A percentile compares a stretch with the other conserved stretches of the same genome.
phyloP scores from a whole-genome alignment of 2,329 filamentous ascomycete genomes.

The Cladosporium phlei region DNA sequence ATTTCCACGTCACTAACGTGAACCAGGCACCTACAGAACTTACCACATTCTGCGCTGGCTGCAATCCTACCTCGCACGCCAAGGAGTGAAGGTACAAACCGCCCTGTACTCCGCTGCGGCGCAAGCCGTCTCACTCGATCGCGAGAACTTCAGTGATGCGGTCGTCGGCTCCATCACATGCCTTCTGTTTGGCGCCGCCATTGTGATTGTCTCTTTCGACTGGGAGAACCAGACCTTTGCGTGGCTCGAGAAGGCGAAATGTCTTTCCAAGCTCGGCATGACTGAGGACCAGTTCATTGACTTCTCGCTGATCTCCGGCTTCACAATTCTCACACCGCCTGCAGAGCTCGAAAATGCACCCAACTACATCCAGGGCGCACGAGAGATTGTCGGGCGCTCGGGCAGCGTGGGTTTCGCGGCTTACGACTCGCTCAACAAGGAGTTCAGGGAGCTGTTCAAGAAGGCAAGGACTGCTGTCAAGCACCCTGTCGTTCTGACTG shows the following conservation, averaged over 20 bases:
- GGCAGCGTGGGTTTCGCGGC: conserved; percentile 67
- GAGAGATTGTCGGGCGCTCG: conserved; percentile 66
- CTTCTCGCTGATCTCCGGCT: conserved; percentile 73
- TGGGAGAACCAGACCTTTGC: conserved; percentile 64
- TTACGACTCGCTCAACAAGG: conserved; percentile 67
- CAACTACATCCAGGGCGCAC: conserved; percentile 65
- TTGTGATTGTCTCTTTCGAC: conserved; percentile 64
- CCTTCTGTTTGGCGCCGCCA: conserved; percentile 77
- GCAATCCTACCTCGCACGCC: conserved; percentile 65
- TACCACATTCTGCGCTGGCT: conserved; percentile 72
- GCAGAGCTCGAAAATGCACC: conserved; percentile 49
- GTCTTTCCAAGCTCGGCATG: conserved; percentile 63
- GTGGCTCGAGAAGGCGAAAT: conserved; percentile 48
- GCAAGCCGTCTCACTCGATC: conserved; percentile 67
- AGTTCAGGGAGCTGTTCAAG: conserved; percentile 81
- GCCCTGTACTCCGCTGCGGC: conserved; percentile 84
- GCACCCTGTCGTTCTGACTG: conserved; percentile 77
- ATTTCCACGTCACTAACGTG: conserved; percentile 15
- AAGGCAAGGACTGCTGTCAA: conserved; percentile 80
- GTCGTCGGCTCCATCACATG: conserved; percentile 81
- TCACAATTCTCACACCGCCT: conserved; percentile 61
- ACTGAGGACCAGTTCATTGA: conserved; percentile 74
- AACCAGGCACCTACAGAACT: conserved; percentile 62
- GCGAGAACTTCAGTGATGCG: conserved; percentile 63
- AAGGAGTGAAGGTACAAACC: conserved; percentile 69